A percentile compares a stretch with the other conserved stretches of the same genome.
These are phyloP conservation scores for Diutina rugosa DNA, from an alignment of 1,139 yeast genomes.

Conservation along the genomic window DNA sequence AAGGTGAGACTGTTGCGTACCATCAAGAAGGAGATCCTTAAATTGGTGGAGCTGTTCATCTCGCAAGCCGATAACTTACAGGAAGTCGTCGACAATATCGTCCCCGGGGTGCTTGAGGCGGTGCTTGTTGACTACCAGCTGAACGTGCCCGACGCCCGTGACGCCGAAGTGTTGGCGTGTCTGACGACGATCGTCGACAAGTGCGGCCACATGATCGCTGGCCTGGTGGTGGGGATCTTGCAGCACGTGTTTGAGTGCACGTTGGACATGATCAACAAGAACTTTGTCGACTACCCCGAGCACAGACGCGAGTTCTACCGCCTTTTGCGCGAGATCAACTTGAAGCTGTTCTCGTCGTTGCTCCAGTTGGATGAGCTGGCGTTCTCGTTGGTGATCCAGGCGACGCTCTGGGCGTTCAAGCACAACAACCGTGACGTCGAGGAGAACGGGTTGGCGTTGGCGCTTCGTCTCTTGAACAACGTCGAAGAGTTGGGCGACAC, in stretches of 20 bases:
- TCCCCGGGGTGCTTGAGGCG: conserved; percentile 74
- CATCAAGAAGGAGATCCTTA: conserved; percentile 86
- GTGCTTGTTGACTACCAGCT: conserved; percentile 82
- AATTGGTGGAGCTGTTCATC: conserved; percentile 79
- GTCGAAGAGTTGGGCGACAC: conserved; percentile 70
- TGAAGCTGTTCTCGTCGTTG: conserved; percentile 75
- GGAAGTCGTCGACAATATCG: conserved; percentile 72
- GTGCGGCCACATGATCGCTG: conserved; percentile 83
- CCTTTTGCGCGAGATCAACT: conserved; percentile 73
- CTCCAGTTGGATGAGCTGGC: conserved; percentile 85
- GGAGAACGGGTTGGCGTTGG: conserved; percentile 73
- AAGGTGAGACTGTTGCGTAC: conserved; percentile 92
- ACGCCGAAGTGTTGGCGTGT: conserved; percentile 93
- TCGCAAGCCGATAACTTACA: conserved; percentile 79
- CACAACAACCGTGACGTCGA: conserved; percentile 95
- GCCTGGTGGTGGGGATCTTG: conserved; percentile 75
- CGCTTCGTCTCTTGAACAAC: conserved; percentile 70
- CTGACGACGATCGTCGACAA: conserved; percentile 81
- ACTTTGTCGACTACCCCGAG: conserved; percentile 93
- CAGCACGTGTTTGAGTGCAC: conserved; percentile 93
- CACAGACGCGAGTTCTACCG: conserved; percentile 95
- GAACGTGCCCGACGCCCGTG: conserved; percentile 93
- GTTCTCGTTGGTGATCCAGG: conserved; percentile 81
- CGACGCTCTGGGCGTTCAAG: conserved; percentile 96
- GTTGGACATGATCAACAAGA: conserved; percentile 87